A percentile compares a stretch with the other conserved stretches of the same genome.
phyloP scores from a whole-genome alignment of 2,329 filamentous ascomycete species.

The Aspergillus sergii region DNA sequence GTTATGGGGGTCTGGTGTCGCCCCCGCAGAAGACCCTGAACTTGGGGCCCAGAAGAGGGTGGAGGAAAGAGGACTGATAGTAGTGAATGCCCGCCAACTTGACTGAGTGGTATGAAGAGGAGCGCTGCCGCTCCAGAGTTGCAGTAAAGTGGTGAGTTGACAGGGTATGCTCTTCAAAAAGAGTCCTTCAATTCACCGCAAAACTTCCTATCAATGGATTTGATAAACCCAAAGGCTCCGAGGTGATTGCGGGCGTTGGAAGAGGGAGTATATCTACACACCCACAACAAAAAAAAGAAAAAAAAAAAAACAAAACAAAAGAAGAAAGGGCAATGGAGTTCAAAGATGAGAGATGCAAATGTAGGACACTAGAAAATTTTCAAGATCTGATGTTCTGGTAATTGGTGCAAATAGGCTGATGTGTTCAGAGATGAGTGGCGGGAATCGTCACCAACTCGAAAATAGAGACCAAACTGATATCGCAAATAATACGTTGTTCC shows the following conservation, averaged over 20 bases:
- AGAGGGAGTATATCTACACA: constrained; percentile 3
- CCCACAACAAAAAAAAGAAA: background rate
- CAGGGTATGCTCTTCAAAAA: constrained; percentile 14
- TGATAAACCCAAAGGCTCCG: constrained; percentile 1
- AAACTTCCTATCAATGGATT: constrained; percentile 16
- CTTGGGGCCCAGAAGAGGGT: constrained; percentile 89
- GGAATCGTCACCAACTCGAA: constrained; percentile 6
- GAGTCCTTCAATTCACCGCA: constrained; percentile 19
- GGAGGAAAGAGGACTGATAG: constrained; percentile 71
- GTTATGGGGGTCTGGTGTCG: constrained; percentile 97
- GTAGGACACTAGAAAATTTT: constrained; percentile 6
- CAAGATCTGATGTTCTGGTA: background rate
- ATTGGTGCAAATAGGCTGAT: constrained; percentile 1
- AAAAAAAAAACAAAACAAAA: background rate
- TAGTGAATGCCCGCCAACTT: constrained; percentile 90
- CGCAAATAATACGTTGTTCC: constrained; percentile 7
- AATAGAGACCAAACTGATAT: constrained; percentile 7
- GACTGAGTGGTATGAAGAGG: constrained; percentile 60
- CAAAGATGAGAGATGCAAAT: constrained; percentile 3
- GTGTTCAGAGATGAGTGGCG: constrained; percentile 10
- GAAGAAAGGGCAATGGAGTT: background rate
- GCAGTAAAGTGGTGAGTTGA: constrained; percentile 22
- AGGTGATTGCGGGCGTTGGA: background rate
- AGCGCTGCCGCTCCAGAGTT: constrained; percentile 47
- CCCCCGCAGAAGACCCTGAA: constrained; percentile 95